Conservation (phyloP, 2,329 filamentous ascomycete genomes). For the Podosphaera fusca region DNA sequence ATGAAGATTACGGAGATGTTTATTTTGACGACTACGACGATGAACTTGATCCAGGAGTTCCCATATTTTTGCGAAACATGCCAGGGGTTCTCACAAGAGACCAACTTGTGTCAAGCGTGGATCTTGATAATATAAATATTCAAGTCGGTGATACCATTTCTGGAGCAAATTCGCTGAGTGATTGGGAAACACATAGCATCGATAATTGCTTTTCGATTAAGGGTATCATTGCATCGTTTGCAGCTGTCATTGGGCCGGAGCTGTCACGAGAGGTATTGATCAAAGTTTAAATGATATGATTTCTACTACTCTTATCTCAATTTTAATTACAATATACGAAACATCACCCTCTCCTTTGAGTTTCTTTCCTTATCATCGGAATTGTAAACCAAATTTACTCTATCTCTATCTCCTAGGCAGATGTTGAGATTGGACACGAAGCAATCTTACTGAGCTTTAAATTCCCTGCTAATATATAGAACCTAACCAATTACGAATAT, state of each 20-base stretch:
- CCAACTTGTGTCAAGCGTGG: constrained; percentile 25
- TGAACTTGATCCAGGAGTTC: constrained; percentile 12
- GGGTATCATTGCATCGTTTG: constrained; percentile 40
- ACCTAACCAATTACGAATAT: too few relatives aligned
- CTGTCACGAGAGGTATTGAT: constrained; percentile 33
- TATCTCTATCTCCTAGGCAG: too few relatives aligned
- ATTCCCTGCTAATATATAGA: too few relatives aligned
- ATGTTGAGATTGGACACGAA: too few relatives aligned
- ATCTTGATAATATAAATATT: constrained; percentile 36
- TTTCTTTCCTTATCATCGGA: too few relatives aligned
- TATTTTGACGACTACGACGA: background rate
- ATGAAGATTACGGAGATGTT: constrained; percentile 1
- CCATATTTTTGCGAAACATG: constrained; percentile 38
- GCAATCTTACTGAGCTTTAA: too few relatives aligned
- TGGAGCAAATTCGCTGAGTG: constrained; percentile 27
- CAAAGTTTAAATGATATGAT: background rate
- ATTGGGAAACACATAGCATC: constrained; percentile 33
- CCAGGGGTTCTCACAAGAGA: constrained; percentile 38
- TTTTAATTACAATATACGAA: too few relatives aligned
- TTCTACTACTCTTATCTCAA: too few relatives aligned
- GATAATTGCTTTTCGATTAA: constrained; percentile 29
- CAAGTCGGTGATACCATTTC: constrained; percentile 18
- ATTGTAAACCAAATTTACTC: too few relatives aligned
- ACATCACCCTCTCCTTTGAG: too few relatives aligned
- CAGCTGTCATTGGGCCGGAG: constrained; percentile 40